Evolutionary conservation across 768 basidiomycete species (phyloP).

Genomic region (Collybia sp.): DNA sequence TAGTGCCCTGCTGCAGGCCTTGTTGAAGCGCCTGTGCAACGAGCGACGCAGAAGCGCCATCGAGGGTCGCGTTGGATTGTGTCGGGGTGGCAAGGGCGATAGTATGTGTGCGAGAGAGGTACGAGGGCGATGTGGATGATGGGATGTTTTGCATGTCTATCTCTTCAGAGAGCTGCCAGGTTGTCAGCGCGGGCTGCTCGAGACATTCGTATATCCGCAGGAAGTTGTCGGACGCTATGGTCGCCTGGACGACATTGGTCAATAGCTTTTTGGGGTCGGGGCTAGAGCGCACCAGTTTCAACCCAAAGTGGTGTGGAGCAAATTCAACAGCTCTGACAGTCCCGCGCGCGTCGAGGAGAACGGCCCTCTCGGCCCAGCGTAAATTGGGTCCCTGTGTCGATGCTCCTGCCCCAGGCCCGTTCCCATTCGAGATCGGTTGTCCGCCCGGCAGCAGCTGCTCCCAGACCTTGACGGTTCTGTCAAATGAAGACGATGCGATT

Average conservation of each 20-base stretch:
- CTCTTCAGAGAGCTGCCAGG: constrained; percentile 74
- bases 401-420: constrained; percentile 15
- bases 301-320: constrained; percentile 79
- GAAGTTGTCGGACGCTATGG: constrained; percentile 82
- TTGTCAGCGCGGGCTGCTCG: constrained; percentile 66
- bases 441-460: constrained; percentile 48
- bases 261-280: background rate
- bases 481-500: constrained; percentile 84
- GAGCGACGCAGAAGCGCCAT: constrained; percentile 53
- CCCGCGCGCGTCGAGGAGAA: constrained; percentile 79
- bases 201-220: constrained; percentile 90
- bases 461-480: constrained; percentile 92
- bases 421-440: constrained; percentile 18
- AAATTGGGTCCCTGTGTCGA: constrained; percentile 21
- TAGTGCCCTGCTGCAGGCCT: constrained; percentile 27
- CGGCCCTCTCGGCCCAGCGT: constrained; percentile 71
- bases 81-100: constrained; percentile 69
- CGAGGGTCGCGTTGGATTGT: constrained; percentile 50
- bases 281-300: constrained; percentile 66
- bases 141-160: constrained; percentile 66
- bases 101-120: constrained; percentile 44
- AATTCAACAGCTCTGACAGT: constrained; percentile 87
- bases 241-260: constrained; percentile 47
- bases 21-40: constrained; percentile 65
- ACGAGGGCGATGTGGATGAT: constrained; percentile 32